Evolutionary conservation across 768 basidiomycete species (phyloP).

Genomic region (Suillus americanus): DNA sequence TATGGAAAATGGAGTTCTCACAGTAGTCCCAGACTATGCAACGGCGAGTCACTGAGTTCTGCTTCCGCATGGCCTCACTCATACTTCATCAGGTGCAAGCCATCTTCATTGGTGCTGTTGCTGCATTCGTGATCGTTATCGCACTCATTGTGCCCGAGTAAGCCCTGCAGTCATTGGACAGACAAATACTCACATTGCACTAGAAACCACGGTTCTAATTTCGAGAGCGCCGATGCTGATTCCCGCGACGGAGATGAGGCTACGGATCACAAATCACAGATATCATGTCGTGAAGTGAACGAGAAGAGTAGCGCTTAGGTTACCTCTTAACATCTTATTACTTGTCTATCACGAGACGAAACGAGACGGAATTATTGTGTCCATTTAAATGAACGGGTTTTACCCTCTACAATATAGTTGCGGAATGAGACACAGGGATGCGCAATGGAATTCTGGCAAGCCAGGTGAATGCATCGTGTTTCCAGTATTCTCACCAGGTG

Average conservation of each 20-base stretch:
- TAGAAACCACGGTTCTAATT: slow-evolving; percentile 75
- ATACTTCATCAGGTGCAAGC: slow-evolving; percentile 20
- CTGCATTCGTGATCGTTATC: slow-evolving; percentile 73
- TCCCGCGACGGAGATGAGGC: slow-evolving; percentile 54
- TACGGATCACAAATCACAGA: slow-evolving; percentile 23
- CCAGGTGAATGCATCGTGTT: too few relatives aligned
- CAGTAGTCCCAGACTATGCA: slow-evolving; percentile 64
- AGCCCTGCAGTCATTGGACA: slow-evolving; percentile 27
- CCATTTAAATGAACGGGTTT: background rate
- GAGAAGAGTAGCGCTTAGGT: background rate
- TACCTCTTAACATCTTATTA: background rate
- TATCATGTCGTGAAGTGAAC: background rate
- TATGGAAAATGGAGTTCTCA: slow-evolving; percentile 38
- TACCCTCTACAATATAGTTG: background rate
- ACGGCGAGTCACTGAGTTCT: slow-evolving; percentile 23
- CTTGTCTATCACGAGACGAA: background rate
- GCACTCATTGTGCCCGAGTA: slow-evolving; percentile 79
- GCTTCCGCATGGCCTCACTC: slow-evolving; percentile 33
- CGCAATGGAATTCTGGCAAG: too few relatives aligned
- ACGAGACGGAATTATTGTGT: background rate
- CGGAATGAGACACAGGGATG: too few relatives aligned
- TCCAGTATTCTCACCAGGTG: too few relatives aligned
- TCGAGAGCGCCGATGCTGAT: slow-evolving; percentile 78
- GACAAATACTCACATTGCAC: background rate
- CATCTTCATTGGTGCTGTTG: slow-evolving; percentile 33